phyloP scores from a whole-genome alignment of 441 rosid species.

The Brassica balearica region DNA sequence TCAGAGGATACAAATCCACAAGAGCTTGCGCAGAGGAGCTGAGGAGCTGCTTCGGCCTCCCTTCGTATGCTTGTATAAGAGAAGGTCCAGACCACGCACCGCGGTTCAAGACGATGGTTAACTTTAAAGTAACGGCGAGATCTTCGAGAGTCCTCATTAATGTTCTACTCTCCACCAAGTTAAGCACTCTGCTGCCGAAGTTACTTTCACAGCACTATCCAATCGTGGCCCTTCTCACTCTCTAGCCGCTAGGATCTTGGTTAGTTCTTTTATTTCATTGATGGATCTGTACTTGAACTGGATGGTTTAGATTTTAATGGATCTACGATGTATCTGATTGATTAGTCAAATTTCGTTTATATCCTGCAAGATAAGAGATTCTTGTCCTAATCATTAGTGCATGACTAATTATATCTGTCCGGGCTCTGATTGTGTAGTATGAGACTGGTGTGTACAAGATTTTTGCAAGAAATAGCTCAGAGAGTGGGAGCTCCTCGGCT shows the following conservation, averaged over 20 bases:
- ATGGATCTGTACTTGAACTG: too few relatives aligned
- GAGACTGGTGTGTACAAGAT: constrained; percentile 98
- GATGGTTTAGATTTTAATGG: too few relatives aligned
- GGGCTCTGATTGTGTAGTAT: constrained; percentile 57
- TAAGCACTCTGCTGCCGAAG: constrained; percentile 98
- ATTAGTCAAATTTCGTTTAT: too few relatives aligned
- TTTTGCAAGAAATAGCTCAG: constrained; percentile 93
- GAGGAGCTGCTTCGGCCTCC: constrained; percentile 96
- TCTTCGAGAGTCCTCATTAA: constrained; percentile 89
- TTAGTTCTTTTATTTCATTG: constrained; percentile 36
- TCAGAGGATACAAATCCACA: constrained; percentile 62
- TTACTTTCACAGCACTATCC: constrained; percentile 86
- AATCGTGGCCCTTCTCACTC: constrained; percentile 95
- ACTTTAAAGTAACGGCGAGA: constrained; percentile 81
- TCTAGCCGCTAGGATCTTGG: constrained; percentile 94
- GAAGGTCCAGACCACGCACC: constrained; percentile 99
- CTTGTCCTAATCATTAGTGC: background rate
- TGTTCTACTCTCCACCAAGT: constrained; percentile 98
- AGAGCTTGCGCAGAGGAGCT: constrained; percentile 77
- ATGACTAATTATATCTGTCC: constrained; percentile 33
- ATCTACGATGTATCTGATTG: too few relatives aligned
- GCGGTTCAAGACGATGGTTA: constrained; percentile 89
- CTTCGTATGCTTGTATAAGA: constrained; percentile 83
- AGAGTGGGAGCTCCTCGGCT: constrained; percentile 94
- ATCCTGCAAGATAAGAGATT: too few relatives aligned